Base-by-base conservation (phyloP, 176 grass and related monocot species). In the Puya raimondii region DNA sequence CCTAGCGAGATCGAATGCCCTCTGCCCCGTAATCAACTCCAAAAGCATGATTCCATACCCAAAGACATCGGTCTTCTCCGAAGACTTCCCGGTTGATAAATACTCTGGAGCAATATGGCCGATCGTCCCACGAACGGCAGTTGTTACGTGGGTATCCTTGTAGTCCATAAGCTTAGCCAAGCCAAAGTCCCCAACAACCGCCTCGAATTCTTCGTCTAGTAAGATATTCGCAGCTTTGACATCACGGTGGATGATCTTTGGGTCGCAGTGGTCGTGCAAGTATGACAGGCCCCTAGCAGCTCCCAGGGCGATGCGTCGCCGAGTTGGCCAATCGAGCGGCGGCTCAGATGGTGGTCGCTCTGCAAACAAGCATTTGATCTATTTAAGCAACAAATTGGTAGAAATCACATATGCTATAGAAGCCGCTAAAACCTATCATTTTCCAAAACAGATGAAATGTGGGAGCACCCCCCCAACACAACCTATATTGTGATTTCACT, bases 111-210 rank as follows among this genome's bases (percentile, higher is more conserved):
- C 82, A 52, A 88, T 92, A 57, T 92, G 85, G 0, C 89, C 85
- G 3, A 88, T 86, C 10, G 90, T 92, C 47, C 89, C 90, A 11
- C 83, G 66, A 1, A 92, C 86, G 1, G 83, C 80, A 0, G 83
- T 92, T 3, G 90, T 92, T 59, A 92, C 90, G 53, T 92, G 90
- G 9, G 90, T 92, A 63, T 92, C 90, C 67, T 92, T 88, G 82
- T 88, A 81, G 25, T 92, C 83, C 90, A 86, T 93, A 64, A 93
- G 78, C 42, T 84, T 93, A 29, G 90, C 86, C 8, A 93, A 76
- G 9, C 86, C 86, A 16, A 93, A 89, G 77, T 89, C 90, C 14
- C 90, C 90, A 11, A 93, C 90, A 0, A 93, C 90, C 0, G 86
- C 86, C 64, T 93, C 86, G 8, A 81, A 93, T 21, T 74, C 75